phyloP scores from a whole-genome alignment of 495 filamentous ascomycete genomes.

The Talaromyces trachyspermus region DNA sequence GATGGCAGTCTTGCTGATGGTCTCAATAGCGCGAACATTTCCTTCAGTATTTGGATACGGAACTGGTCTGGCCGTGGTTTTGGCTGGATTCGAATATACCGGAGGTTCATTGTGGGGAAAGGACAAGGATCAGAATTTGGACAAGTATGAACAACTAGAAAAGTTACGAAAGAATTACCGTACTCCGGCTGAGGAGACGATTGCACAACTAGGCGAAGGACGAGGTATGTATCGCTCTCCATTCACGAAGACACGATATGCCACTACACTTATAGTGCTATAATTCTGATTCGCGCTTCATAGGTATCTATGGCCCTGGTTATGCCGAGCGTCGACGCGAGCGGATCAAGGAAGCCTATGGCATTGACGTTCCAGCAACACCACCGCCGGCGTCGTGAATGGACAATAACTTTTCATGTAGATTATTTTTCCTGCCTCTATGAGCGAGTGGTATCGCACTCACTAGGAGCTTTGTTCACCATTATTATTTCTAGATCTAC shows the following conservation, averaged over 20 bases:
- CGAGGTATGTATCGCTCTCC: constrained; percentile 72
- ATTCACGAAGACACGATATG: too few species aligned
- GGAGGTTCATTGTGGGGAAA: constrained; percentile 59
- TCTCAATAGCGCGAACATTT: constrained; percentile 57
- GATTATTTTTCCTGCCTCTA: constrained; percentile 6
- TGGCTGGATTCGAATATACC: constrained; percentile 69
- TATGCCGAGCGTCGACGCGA: constrained; percentile 81
- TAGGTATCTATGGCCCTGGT: constrained; percentile 75
- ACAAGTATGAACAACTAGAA: constrained; percentile 78
- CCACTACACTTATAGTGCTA: background rate
- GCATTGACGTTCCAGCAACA: constrained; percentile 61
- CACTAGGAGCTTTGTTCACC: background rate
- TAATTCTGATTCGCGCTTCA: constrained; percentile 5
- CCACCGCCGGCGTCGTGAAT: constrained; percentile 1
- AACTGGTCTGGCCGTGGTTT: constrained; percentile 50
- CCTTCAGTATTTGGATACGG: constrained; percentile 77
- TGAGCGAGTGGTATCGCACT: constrained; percentile 1
- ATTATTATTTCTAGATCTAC: background rate
- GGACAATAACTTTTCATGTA: constrained; percentile 2
- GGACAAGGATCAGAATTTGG: constrained; percentile 47
- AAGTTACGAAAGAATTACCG: constrained; percentile 64
- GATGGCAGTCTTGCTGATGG: constrained; percentile 1
- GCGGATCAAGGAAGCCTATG: constrained; percentile 84
- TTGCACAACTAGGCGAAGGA: constrained; percentile 80
- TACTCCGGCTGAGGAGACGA: constrained; percentile 72